phyloP scores from a whole-genome alignment of 345 rosid genomes.

The Heritiera littoralis region DNA sequence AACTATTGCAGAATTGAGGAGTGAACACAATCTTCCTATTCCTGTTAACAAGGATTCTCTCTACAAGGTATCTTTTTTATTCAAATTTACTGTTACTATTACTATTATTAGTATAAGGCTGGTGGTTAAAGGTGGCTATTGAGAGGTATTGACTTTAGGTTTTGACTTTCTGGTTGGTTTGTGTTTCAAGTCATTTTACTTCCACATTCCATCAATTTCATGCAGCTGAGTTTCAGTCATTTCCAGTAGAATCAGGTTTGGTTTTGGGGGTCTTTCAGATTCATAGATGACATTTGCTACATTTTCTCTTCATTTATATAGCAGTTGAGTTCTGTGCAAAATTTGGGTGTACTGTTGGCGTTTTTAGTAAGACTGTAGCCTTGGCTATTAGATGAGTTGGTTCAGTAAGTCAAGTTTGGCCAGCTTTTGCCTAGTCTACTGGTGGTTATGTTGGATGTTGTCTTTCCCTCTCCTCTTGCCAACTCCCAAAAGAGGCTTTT shows the following conservation, averaged over 20 bases:
- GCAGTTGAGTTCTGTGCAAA: background rate
- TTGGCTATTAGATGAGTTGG: background rate
- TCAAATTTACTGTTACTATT: background rate
- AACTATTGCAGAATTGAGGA: constrained; percentile 78
- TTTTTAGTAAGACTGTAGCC: background rate
- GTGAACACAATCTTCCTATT: constrained; percentile 61
- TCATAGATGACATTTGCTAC: background rate
- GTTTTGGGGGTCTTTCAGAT: background rate
- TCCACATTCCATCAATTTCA: background rate
- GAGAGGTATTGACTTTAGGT: background rate
- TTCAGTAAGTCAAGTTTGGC: background rate
- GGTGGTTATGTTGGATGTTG: too few species aligned
- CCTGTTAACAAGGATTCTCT: constrained; percentile 85
- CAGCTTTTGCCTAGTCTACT: background rate
- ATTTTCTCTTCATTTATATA: background rate
- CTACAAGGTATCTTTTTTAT: constrained; percentile 58
- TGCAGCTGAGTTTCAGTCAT: background rate
- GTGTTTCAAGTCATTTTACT: background rate
- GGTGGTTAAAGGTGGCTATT: background rate
- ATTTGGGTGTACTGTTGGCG: background rate
- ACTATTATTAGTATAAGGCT: background rate
- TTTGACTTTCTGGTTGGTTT: background rate
- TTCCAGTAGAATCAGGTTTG: background rate
- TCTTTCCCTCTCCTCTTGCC: background rate
- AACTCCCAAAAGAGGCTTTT: background rate